Evolutionary conservation across 106 monocot species (phyloP).

Genomic region (Platanthera zijinensis): DNA sequence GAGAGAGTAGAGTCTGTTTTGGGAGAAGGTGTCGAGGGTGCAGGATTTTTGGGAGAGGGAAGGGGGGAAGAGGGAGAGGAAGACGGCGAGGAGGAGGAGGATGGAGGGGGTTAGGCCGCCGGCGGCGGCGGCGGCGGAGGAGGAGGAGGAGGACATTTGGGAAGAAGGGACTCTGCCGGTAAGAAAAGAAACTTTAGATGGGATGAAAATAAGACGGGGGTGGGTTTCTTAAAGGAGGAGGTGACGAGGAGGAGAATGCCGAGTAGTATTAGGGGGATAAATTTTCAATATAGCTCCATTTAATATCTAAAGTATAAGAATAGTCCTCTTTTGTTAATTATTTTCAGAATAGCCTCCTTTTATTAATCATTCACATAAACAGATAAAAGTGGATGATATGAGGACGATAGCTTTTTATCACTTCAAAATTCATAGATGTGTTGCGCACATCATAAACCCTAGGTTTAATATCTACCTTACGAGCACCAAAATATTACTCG

Average conservation of each 20-base stretch:
- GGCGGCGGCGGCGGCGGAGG: not conserved
- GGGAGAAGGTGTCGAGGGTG: constrained; percentile 15
- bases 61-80: not conserved
- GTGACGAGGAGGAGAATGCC: not conserved
- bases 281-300: no score
- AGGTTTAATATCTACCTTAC: no score
- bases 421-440: no score
- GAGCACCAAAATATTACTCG: no score
- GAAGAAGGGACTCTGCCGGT: not conserved
- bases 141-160: not conserved
- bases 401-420: no score
- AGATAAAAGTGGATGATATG: no score
- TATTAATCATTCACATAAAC: no score
- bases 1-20: constrained; percentile 21
- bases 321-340: no score
- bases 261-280: no score
- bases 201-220: not conserved
- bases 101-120: not conserved
- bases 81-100: not conserved
- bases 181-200: not conserved
- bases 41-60: constrained; percentile 23
- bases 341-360: no score
- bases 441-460: no score
- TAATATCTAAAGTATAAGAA: no score
- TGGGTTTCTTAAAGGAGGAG: not conserved